Evolutionary conservation across 805 yeast genomes (phyloP).

Genomic region (Nakazawaea laoshanensis): DNA sequence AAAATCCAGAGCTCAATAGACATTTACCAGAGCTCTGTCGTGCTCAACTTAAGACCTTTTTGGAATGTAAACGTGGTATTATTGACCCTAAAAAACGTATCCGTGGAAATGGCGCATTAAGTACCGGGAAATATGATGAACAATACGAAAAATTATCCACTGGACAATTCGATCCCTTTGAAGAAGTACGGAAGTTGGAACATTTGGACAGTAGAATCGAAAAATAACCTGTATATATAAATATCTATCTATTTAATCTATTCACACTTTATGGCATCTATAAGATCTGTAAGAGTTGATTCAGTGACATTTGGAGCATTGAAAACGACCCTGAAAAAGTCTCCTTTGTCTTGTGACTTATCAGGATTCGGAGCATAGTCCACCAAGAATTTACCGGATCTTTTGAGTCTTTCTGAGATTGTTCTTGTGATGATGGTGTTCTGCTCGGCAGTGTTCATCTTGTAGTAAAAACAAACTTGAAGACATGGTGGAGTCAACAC

Average conservation of each 20-base stretch:
- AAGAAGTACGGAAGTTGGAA: constrained; percentile 69
- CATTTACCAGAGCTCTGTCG: constrained; percentile 84
- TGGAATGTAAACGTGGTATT: constrained; percentile 87
- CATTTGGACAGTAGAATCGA: constrained; percentile 45
- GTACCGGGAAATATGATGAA: constrained; percentile 89
- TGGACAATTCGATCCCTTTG: constrained; percentile 78
- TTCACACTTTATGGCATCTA: constrained; percentile 24
- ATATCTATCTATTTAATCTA: background rate
- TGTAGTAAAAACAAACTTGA: constrained; percentile 77
- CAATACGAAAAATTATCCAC: constrained; percentile 68
- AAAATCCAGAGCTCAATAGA: constrained; percentile 65
- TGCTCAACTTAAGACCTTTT: constrained; percentile 74
- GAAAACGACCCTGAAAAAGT: constrained; percentile 79
- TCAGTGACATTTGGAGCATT: constrained; percentile 59
- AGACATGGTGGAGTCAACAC: constrained; percentile 66
- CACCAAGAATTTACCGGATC: constrained; percentile 57
- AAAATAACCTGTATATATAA: constrained; percentile 15
- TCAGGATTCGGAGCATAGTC: constrained; percentile 72
- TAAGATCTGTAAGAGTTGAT: constrained; percentile 30
- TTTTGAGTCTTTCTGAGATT: constrained; percentile 54
- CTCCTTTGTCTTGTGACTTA: constrained; percentile 36
- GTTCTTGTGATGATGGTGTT: constrained; percentile 51
- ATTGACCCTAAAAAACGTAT: constrained; percentile 89
- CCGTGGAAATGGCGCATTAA: constrained; percentile 87
- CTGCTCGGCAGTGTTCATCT: constrained; percentile 26